Conservation (phyloP, 495 filamentous ascomycete genomes). For the Podospora conica region DNA sequence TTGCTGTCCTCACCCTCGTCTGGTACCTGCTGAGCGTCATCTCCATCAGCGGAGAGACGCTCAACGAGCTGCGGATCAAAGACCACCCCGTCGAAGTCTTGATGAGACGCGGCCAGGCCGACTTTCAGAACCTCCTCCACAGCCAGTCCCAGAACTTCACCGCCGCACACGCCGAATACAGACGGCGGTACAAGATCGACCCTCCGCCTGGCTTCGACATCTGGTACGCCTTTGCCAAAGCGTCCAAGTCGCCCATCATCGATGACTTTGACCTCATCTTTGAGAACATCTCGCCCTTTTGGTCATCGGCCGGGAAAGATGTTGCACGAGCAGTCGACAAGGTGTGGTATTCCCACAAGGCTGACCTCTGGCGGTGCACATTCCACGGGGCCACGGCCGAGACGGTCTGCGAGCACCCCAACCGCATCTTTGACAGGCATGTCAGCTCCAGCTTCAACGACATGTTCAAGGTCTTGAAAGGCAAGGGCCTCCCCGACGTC, state of each 20-base stretch:
- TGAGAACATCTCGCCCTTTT: constrained; percentile 25
- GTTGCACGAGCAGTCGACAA: constrained; percentile 11
- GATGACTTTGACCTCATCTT: constrained; percentile 61
- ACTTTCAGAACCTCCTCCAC: constrained; percentile 33
- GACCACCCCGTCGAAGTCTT: constrained; percentile 45
- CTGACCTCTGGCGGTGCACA: constrained; percentile 27
- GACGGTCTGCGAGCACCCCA: constrained; percentile 23
- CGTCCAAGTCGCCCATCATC: constrained; percentile 53
- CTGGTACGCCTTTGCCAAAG: constrained; percentile 62
- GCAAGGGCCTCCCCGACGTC: constrained; percentile 61
- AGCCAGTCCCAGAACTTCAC: constrained; percentile 42
- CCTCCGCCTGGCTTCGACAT: constrained; percentile 55
- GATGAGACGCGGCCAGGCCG: constrained; percentile 31
- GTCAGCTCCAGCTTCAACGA: constrained; percentile 16
- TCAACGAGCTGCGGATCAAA: neutral
- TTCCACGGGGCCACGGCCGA: constrained; percentile 14
- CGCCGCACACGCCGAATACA: constrained; percentile 46
- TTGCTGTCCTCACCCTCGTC: constrained; percentile 13
- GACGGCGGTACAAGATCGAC: constrained; percentile 42
- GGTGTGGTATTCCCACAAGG: constrained; percentile 3
- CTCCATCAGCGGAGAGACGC: constrained; percentile 7
- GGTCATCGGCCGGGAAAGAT: constrained; percentile 22
- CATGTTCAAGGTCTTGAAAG: constrained; percentile 54
- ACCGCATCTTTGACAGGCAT: constrained; percentile 22
- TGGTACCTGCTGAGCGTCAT: constrained; percentile 18